A percentile compares a stretch with the other conserved stretches of the same genome.
phyloP scores from a whole-genome alignment of 805 yeast genomes.

The Wilhelminamyces savonicus region DNA sequence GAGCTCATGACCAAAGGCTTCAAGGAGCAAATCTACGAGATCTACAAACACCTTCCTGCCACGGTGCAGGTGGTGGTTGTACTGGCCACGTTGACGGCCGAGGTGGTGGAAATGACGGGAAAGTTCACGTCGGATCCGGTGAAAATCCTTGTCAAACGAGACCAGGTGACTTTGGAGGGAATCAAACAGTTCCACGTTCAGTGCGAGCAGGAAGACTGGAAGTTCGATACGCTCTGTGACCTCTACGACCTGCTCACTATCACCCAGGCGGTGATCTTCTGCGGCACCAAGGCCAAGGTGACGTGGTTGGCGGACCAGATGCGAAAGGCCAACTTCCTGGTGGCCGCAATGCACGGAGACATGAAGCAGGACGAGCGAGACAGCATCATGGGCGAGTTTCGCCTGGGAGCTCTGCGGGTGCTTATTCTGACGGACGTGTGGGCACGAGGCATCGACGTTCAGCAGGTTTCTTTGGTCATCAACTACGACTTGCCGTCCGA shows the following conservation, averaged over 20 bases:
- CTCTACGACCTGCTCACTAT: conserved; percentile 91
- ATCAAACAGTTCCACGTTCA: conserved; percentile 87
- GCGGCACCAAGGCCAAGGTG: conserved; percentile 94
- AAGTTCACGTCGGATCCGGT: conserved; percentile 93
- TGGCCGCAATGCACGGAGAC: conserved; percentile 95
- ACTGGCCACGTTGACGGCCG: conserved; percentile 89
- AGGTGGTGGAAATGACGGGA: conserved; percentile 85
- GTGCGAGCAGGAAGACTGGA: conserved; percentile 90
- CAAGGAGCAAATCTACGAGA: conserved; percentile 91
- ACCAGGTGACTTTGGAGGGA: conserved; percentile 90
- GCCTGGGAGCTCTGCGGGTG: conserved; percentile 89
- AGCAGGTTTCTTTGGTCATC: conserved; percentile 92
- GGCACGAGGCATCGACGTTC: conserved; percentile 99
- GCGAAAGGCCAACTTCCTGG: conserved; percentile 79
- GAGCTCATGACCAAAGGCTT: conserved; percentile 90
- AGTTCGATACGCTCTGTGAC: conserved; percentile 91
- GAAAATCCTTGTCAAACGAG: conserved; percentile 89
- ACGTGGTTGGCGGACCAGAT: conserved; percentile 82
- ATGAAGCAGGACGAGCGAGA: conserved; percentile 95
- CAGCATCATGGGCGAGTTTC: conserved; percentile 89
- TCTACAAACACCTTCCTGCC: conserved; percentile 77
- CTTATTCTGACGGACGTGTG: conserved; percentile 94
- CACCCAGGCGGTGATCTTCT: conserved; percentile 96
- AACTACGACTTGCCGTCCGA: conserved; percentile 92
- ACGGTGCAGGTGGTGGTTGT: conserved; percentile 89